Percentiles rank a stretch among this genome's conserved stretches.
phyloP scores from a whole-genome alignment of 345 rosid genomes.

The Salix udensis region DNA sequence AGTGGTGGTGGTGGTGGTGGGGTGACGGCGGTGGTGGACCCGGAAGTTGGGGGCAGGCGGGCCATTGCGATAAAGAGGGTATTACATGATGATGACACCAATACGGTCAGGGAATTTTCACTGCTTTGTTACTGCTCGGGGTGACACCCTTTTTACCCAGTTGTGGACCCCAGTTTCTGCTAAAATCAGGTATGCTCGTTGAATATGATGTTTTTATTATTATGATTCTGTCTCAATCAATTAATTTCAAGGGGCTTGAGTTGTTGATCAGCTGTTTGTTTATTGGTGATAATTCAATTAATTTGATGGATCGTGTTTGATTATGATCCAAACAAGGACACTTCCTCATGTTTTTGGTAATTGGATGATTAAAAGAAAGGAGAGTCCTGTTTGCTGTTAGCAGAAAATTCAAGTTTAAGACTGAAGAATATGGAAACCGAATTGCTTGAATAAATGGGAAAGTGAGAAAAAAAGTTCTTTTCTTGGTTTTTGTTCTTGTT shows the following conservation, averaged over 20 bases:
- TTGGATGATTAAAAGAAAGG: background rate
- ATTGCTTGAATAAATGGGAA: background rate
- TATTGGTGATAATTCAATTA: background rate
- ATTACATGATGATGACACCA: conserved; percentile 43
- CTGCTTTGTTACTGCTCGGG: conserved; percentile 53
- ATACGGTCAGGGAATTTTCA: conserved; percentile 43
- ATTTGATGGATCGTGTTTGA: background rate
- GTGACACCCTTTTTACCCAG: conserved; percentile 74
- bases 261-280: background rate
- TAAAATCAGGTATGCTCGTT: conserved; percentile 47
- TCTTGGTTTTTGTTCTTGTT: background rate
- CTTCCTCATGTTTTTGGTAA: background rate
- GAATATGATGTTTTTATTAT: background rate
- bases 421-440: background rate
- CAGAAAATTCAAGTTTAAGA: background rate
- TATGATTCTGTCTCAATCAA: background rate
- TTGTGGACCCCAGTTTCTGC: conserved; percentile 59
- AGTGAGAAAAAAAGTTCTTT: background rate
- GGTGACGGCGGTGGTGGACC: conserved; percentile 38
- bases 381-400: background rate
- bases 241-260: background rate
- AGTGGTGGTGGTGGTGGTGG: conserved; percentile 27
- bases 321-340: background rate
- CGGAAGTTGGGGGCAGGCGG: conserved; percentile 60
- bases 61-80: conserved; percentile 61